These are phyloP conservation scores for Chrysanthemum seticuspe DNA, from an alignment of 129 eudicot species.

Conservation along the genomic window DNA sequence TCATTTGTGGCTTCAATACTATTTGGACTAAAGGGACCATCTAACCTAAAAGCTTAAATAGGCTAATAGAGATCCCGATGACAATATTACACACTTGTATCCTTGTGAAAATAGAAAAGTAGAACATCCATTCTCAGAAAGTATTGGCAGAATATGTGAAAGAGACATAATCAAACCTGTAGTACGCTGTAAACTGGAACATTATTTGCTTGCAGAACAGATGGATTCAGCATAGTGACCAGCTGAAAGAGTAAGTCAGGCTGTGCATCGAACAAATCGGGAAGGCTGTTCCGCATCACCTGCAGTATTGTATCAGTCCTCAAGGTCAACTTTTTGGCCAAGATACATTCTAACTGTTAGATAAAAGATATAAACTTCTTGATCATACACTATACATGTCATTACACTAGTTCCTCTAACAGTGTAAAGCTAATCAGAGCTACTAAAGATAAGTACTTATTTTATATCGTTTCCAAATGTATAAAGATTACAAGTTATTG, in stretches of 20 bases:
- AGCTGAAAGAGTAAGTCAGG: slow-evolving; percentile 97
- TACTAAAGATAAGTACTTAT: background rate
- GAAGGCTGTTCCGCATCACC: slow-evolving; percentile 91
- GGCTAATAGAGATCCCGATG: background rate
- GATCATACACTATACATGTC: background rate
- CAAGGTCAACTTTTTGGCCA: slow-evolving; percentile 21
- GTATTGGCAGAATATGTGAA: too few species aligned
- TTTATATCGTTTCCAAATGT: too few species aligned
- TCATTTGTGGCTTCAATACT: background rate
- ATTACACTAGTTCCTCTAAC: slow-evolving; percentile 1
- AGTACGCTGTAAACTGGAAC: slow-evolving; percentile 92
- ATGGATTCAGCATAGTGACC: slow-evolving; percentile 97
- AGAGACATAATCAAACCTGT: slow-evolving; percentile 50
- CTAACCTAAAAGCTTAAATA: slow-evolving; percentile 18
- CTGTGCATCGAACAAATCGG: slow-evolving; percentile 96
- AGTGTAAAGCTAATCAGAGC: background rate
- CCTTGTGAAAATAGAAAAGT: slow-evolving; percentile 1
- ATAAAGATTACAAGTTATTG: too few species aligned
- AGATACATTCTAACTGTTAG: background rate
- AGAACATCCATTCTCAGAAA: background rate
- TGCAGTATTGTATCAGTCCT: slow-evolving; percentile 32
- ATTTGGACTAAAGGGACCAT: background rate
- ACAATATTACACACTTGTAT: background rate
- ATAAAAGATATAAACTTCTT: background rate
- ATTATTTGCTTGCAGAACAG: slow-evolving; percentile 75